These are phyloP conservation scores for Amoeboaphelidium protococcarum DNA, from an alignment of 371 early-diverging fungal genomes.

Conservation along the genomic window DNA sequence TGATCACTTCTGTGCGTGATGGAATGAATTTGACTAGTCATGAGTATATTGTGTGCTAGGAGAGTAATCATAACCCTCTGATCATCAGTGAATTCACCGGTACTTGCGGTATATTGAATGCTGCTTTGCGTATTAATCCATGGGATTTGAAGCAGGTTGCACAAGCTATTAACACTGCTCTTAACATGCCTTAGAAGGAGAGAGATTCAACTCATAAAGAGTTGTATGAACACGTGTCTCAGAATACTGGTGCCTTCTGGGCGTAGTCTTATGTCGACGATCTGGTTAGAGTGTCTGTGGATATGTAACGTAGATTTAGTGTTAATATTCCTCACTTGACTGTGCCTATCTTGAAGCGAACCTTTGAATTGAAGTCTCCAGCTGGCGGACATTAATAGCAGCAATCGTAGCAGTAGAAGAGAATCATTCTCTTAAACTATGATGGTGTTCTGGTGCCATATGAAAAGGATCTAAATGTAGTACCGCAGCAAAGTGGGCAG, in stretches of 20 bases:
- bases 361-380: neutral
- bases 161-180: conserved; percentile 46
- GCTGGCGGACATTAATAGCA: neutral
- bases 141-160: conserved; percentile 64
- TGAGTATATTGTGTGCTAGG: conserved; percentile 80
- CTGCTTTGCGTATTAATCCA: conserved; percentile 61
- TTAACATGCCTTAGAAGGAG: conserved; percentile 39
- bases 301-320: conserved; percentile 22
- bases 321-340: conserved; percentile 24
- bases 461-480: conserved; percentile 19
- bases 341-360: conserved; percentile 7
- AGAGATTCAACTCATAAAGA: conserved; percentile 21
- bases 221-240: conserved; percentile 30
- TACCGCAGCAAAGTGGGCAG: conserved; percentile 30
- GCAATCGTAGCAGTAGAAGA: conserved; percentile 11
- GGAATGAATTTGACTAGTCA: conserved; percentile 94
- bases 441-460: conserved; percentile 60
- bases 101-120: conserved; percentile 68
- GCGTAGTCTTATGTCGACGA: conserved; percentile 16
- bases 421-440: conserved; percentile 43
- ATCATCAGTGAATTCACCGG: conserved; percentile 85
- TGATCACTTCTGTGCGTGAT: conserved; percentile 76
- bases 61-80: conserved; percentile 48
- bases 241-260: conserved; percentile 28
- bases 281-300: conserved; percentile 24